These are phyloP conservation scores for Dichotomopilus funicola DNA, from an alignment of 2,329 filamentous ascomycete species.

Conservation along the genomic window DNA sequence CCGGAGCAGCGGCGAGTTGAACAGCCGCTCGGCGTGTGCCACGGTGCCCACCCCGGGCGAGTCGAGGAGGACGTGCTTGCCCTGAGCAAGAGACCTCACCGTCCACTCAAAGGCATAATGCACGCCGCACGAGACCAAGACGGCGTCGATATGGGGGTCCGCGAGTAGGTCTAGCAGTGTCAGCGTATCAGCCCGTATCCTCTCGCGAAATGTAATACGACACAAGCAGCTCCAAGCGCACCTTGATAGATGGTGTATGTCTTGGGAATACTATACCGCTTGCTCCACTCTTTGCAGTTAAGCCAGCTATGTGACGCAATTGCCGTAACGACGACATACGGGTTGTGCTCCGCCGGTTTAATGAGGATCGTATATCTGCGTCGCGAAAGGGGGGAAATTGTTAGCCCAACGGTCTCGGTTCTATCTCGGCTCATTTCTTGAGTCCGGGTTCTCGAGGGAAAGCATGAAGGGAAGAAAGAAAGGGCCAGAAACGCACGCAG, in stretches of 20 bases:
- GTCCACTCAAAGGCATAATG: slow-evolving; percentile 41
- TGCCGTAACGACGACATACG: slow-evolving; percentile 46
- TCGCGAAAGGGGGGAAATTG: not conserved
- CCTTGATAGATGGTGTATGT: slow-evolving; percentile 45
- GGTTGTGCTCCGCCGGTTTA: slow-evolving; percentile 43
- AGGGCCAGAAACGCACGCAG: slow-evolving; percentile 28
- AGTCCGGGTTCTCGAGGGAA: not conserved
- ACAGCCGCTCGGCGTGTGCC: slow-evolving; percentile 39
- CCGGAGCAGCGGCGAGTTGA: slow-evolving; percentile 32
- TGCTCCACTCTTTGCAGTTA: slow-evolving; percentile 43
- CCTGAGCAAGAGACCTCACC: slow-evolving; percentile 39
- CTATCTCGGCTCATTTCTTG: not conserved
- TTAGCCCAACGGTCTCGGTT: not conserved
- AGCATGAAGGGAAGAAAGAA: not conserved
- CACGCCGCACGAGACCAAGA: slow-evolving; percentile 45
- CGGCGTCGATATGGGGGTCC: slow-evolving; percentile 39
- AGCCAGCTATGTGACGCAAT: slow-evolving; percentile 44
- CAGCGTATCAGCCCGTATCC: not conserved
- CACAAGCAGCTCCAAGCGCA: slow-evolving; percentile 17
- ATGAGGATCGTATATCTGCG: slow-evolving; percentile 38
- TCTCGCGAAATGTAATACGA: not conserved
- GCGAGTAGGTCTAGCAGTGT: slow-evolving; percentile 31
- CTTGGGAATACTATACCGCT: slow-evolving; percentile 44
- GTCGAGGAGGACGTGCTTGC: slow-evolving; percentile 51
- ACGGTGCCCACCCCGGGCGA: slow-evolving; percentile 45